These are phyloP conservation scores for Barnettozyma sp. DNA, from an alignment of 805 yeast genomes.

Conservation along the genomic window DNA sequence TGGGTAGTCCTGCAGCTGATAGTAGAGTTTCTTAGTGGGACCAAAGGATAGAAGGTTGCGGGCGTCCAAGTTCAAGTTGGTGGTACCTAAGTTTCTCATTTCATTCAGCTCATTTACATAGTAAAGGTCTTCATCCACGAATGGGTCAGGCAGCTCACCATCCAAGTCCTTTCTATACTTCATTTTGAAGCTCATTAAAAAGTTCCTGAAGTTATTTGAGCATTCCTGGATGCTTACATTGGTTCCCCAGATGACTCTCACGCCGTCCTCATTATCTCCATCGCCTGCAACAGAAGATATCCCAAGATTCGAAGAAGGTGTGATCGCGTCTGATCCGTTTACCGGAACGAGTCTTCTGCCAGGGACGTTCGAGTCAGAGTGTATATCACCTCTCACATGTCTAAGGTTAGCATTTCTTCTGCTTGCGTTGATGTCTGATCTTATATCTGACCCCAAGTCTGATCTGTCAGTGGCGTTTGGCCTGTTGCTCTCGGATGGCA, in stretches of 20 bases:
- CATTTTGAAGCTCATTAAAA: slow-evolving; percentile 75
- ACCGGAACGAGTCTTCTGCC: slow-evolving; percentile 51
- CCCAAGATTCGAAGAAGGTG: slow-evolving; percentile 24
- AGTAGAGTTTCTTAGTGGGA: slow-evolving; percentile 68
- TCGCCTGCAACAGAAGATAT: slow-evolving; percentile 20
- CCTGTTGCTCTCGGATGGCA: slow-evolving; percentile 23
- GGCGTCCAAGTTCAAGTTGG: slow-evolving; percentile 81
- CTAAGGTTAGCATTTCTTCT: slow-evolving; percentile 43
- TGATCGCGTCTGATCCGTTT: slow-evolving; percentile 15
- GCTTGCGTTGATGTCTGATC: slow-evolving; percentile 37
- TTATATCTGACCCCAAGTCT: slow-evolving; percentile 32
- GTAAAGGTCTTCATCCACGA: slow-evolving; percentile 63
- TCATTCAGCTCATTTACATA: slow-evolving; percentile 68
- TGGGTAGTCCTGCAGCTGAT: slow-evolving; percentile 86
- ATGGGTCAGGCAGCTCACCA: slow-evolving; percentile 30
- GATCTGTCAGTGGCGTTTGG: slow-evolving; percentile 19
- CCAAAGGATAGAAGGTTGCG: slow-evolving; percentile 70
- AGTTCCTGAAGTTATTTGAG: slow-evolving; percentile 69
- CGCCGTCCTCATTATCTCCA: slow-evolving; percentile 55
- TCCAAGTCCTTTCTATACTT: slow-evolving; percentile 56
- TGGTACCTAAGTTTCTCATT: slow-evolving; percentile 72
- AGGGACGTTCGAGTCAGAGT: slow-evolving; percentile 68
- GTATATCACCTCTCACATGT: slow-evolving; percentile 69
- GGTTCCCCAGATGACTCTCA: slow-evolving; percentile 97
- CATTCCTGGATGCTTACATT: slow-evolving; percentile 90